A percentile compares a stretch with the other conserved stretches of the same genome.
These are phyloP conservation scores for Ballota nigra DNA, from an alignment of 257 asterid species.

Conservation along the genomic window DNA sequence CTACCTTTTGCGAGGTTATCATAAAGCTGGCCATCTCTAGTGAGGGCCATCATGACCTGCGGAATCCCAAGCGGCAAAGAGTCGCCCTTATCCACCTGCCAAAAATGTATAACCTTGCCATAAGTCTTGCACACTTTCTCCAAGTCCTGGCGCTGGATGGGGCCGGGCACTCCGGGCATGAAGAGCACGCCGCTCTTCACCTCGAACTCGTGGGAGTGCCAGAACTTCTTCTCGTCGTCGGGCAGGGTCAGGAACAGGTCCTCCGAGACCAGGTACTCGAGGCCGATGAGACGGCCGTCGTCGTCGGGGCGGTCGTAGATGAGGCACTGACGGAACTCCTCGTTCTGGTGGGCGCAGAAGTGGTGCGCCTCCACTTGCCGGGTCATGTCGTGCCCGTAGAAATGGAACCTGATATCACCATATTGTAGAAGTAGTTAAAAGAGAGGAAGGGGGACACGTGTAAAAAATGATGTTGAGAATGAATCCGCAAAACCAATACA, in stretches of 20 bases:
- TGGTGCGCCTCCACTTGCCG: slow-evolving; percentile 98
- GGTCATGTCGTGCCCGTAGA: slow-evolving; percentile 85
- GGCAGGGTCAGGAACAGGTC: slow-evolving; percentile 65
- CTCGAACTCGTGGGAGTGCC: slow-evolving; percentile 92
- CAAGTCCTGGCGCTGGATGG: slow-evolving; percentile 64
- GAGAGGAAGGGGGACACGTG: too few species aligned
- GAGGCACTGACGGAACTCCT: slow-evolving; percentile 84
- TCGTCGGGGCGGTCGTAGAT: slow-evolving; percentile 70
- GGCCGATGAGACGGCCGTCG: slow-evolving; percentile 68
- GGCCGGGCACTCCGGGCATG: slow-evolving; percentile 74
- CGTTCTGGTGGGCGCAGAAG: slow-evolving; percentile 73
- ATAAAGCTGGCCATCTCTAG: slow-evolving; percentile 75
- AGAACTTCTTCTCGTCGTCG: slow-evolving; percentile 67
- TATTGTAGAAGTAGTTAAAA: too few species aligned
- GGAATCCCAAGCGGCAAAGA: slow-evolving; percentile 76
- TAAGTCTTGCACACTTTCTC: slow-evolving; percentile 66
- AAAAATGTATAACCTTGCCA: slow-evolving; percentile 74
- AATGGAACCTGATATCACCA: slow-evolving; percentile 61
- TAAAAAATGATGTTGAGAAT: too few species aligned
- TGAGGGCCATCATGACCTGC: slow-evolving; percentile 86
- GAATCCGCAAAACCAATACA: too few species aligned
- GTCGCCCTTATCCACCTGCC: slow-evolving; percentile 90
- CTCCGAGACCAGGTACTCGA: slow-evolving; percentile 67
- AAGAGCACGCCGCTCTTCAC: slow-evolving; percentile 84
- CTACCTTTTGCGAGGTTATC: slow-evolving; percentile 59